Base-by-base conservation (phyloP, 2,329 filamentous ascomycete genomes). In the Fusarium compactum region DNA sequence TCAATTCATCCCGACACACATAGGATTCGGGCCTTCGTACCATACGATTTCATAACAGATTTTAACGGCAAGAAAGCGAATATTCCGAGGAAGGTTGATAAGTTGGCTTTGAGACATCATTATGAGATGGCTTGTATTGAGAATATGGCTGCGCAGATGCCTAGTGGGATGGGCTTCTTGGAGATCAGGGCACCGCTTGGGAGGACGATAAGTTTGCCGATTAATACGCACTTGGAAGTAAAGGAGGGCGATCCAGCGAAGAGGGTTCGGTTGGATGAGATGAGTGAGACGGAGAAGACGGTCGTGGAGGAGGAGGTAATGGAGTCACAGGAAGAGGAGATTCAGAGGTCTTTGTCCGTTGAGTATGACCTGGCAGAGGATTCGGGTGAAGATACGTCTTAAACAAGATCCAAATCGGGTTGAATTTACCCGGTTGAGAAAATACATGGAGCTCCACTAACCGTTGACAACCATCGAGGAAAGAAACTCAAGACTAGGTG, bases 1-100 rank as follows among this genome's bases (percentile, higher is more conserved):
- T 75, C 75, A 3, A 75, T 77, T 6, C 67, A 77, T 48, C 75
- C 72, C 1, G 47, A 64, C 2, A 74, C 74, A 1, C 18, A 58
- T 2, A 61, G 40, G 9, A 62, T 76, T 3, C 72, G 72, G 10
- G 29, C 25, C 0, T 66, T 69, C 12, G 44, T 63, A 2, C 62
- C 55, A 16, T 63, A 66, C 16, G 34, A 67, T 10, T 18, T 54
- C 6, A 16, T 69, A 5, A 57, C 41, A 0, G 46, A 53, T 3
- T 62, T 52, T 8, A 22, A 66, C 2, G 50, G 65, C 0, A 47
- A 44, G 3, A 50, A 24, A 1, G 66, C 62, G 0, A 41, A n/a
- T 9, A 6, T 69, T 1, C 38, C 65, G 16, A 12, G 22, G 1
- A 47, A 25, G 3, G 45, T 74, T 20, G 65, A 73, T 34, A 32